Base-by-base conservation (phyloP, 352 stramenopile species). In the Phytopythium chamaehyphon region DNA sequence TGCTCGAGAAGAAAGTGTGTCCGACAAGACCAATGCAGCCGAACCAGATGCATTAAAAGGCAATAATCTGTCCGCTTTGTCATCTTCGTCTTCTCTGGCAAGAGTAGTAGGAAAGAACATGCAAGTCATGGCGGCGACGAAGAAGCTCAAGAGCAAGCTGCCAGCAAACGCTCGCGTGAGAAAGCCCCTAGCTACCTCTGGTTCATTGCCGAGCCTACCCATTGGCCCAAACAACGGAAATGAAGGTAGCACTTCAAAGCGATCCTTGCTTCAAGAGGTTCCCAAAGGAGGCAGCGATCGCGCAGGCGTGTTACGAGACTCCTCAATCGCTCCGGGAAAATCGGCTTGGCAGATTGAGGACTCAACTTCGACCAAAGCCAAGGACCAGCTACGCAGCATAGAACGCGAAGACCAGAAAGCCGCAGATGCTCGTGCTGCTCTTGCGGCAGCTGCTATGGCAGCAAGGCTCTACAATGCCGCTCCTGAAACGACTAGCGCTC, bases 381-480 rank as follows among this genome's bases (percentile, higher is more conserved):
- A 47, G 1, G 42, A 73, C 12, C 39, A 31, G 0, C 2, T 19
- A 14, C n/a, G 22, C 3, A 7, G 44, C 2, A 4, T 18, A 1
- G 2, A 6, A 16, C 18, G 44, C 5, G n/a, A 10, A 10, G 16
- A 50, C 3, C 15, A 26, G 22, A 18, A 15, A 3, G 7, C 15
- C 2, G 16, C 22, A 33, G 28, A 51, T 6, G 28, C 37, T 37
- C 53, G 59, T 19, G 54, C 57, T 19, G 66, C 63, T 26, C 46
- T 81, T 14, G 38, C 70, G 15, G 61, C 67, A 7, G 61, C 57
- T 1, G 67, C 65, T 2, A 62, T 57, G 15, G 70, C 70, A 0
- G 61, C 67, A 7, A 49, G 70, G 24, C 28, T 81, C 9, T 81
- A 81, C 21, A 61, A 54, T 12, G 50, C 43, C 40, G 28, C 24